Evolutionary conservation across 305 asterid genomes (phyloP).

Genomic region (Coffea humblotiana): DNA sequence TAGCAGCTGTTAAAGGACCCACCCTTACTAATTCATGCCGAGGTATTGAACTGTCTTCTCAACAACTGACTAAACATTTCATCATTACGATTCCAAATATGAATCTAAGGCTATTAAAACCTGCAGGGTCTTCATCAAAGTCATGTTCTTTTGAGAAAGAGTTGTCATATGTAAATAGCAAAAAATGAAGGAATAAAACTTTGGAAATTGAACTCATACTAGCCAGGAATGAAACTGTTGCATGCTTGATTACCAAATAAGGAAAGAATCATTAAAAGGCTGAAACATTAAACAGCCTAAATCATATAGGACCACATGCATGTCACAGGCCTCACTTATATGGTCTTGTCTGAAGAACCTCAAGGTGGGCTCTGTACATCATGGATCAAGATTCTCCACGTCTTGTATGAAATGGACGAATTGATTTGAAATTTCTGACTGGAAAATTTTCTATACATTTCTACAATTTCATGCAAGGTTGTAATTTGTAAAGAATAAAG

Average conservation of each 20-base stretch:
- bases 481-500: not conserved
- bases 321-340: not conserved
- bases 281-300: not conserved
- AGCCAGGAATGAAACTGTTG: not conserved
- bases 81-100: not conserved
- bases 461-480: not conserved
- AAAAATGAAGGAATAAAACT: not conserved
- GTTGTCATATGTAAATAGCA: not conserved
- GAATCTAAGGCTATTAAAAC: not conserved
- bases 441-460: not conserved
- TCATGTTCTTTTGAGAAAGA: not conserved
- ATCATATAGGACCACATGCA: conserved; percentile 4
- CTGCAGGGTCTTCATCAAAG: not conserved
- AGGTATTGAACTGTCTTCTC: too few species aligned
- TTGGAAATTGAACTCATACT: not conserved
- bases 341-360: not conserved
- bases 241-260: not conserved
- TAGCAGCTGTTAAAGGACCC: too few species aligned
- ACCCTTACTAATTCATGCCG: too few species aligned
- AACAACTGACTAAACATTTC: not conserved
- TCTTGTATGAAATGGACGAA: not conserved
- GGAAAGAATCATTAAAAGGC: not conserved
- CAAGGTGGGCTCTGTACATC: not conserved
- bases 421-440: too few species aligned
- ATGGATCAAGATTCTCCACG: not conserved